Conservation (phyloP, 2,329 filamentous ascomycete species). For the Emergomyces africanus region DNA sequence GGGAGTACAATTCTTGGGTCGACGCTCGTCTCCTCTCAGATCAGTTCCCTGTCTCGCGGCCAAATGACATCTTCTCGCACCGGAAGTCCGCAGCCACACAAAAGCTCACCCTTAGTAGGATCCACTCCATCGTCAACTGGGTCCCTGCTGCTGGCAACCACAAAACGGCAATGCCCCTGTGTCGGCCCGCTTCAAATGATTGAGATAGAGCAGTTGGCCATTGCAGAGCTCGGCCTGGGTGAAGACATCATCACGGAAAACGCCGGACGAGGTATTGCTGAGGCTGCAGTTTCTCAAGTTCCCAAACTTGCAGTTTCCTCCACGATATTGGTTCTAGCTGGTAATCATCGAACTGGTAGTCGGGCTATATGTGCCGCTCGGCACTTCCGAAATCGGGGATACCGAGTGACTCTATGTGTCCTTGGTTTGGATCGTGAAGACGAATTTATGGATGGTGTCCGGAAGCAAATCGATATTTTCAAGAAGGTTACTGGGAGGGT, state of each 20-base stretch:
- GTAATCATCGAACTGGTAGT: conserved; percentile 85
- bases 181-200: conserved; percentile 70
- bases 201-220: conserved; percentile 81
- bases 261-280: conserved; percentile 74
- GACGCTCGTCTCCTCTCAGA: conserved; percentile 22
- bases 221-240: conserved; percentile 72
- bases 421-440: conserved; percentile 73
- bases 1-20: conserved; percentile 30
- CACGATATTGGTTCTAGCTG: conserved; percentile 67
- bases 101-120: conserved; percentile 31
- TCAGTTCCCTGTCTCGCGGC: conserved; percentile 22
- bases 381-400: conserved; percentile 71
- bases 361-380: conserved; percentile 74
- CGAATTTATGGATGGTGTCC: conserved; percentile 66
- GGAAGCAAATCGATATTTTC: conserved; percentile 72
- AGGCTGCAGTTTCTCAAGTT: conserved; percentile 58
- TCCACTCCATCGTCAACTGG: conserved; percentile 23
- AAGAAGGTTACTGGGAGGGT: conserved; percentile 70
- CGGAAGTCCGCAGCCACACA: conserved; percentile 28
- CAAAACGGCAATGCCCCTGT: conserved; percentile 43
- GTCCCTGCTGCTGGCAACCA: conserved; percentile 41
- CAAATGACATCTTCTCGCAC: conserved; percentile 26
- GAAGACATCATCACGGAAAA: conserved; percentile 90
- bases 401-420: conserved; percentile 70
- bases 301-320: conserved; percentile 43